Conservation (phyloP, 139 green algal species). For the Haematococcus lacustris region DNA sequence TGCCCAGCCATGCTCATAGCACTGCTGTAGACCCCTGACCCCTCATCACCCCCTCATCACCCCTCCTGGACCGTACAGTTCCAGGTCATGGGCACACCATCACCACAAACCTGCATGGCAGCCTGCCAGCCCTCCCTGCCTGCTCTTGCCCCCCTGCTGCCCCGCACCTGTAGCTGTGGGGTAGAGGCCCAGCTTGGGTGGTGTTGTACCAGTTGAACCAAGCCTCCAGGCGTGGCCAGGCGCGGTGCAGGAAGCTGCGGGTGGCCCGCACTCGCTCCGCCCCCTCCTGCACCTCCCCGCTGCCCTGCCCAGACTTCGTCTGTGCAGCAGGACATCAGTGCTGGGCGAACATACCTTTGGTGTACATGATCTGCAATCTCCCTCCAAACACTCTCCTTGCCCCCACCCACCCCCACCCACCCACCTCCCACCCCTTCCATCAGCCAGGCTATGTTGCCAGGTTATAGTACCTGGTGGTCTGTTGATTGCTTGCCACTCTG, state of each 20-base stretch:
- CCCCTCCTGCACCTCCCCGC: neutral
- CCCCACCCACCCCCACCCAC: too few species aligned
- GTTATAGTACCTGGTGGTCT: neutral
- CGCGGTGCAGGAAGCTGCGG: conserved; percentile 30
- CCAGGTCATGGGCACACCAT: too few species aligned
- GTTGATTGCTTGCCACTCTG: neutral
- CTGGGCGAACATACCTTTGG: neutral
- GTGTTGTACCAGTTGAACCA: conserved; percentile 89
- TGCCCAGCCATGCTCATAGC: too few species aligned
- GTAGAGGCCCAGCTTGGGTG: conserved; percentile 59
- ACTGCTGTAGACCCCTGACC: too few species aligned
- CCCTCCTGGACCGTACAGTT: too few species aligned
- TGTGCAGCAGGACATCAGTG: neutral
- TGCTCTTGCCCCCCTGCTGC: too few species aligned
- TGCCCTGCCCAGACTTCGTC: neutral
- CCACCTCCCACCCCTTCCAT: neutral
- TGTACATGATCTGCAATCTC: neutral
- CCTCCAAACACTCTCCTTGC: too few species aligned
- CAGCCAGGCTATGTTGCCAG: neutral
- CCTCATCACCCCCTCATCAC: too few species aligned
- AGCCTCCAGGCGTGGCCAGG: conserved; percentile 65
- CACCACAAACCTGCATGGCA: too few species aligned
- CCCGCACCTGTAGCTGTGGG: conserved; percentile 44
- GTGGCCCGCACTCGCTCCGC: neutral
- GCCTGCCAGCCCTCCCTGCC: too few species aligned